phyloP scores from a whole-genome alignment of 2,329 filamentous ascomycete genomes.

The Lasiodiplodia sp. region DNA sequence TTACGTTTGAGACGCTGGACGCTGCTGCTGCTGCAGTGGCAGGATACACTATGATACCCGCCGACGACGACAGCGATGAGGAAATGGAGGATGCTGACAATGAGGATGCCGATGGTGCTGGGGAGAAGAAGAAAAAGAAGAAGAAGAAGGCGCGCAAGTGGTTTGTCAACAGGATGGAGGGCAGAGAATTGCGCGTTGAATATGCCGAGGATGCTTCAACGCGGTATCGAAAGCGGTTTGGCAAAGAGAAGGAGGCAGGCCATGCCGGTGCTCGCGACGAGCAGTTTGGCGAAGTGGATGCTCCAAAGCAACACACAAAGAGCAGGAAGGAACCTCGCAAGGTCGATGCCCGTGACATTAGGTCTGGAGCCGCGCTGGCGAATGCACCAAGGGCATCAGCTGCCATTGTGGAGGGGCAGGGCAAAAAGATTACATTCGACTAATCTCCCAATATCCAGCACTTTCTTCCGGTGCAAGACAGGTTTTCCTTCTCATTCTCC shows the following conservation, averaged over 20 bases:
- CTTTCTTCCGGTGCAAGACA: neutral
- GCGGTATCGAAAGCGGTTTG: conserved; percentile 92
- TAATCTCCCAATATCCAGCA: conserved; percentile 39
- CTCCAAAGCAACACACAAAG: conserved; percentile 37
- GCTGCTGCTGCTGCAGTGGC: conserved; percentile 78
- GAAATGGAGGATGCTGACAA: conserved; percentile 52
- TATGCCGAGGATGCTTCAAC: conserved; percentile 90
- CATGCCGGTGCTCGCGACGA: conserved; percentile 44
- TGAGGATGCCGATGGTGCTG: conserved; percentile 62
- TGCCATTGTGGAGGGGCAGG: conserved; percentile 77
- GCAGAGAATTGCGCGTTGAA: conserved; percentile 84
- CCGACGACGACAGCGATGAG: conserved; percentile 62
- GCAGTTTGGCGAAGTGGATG: conserved; percentile 36
- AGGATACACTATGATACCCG: conserved; percentile 77
- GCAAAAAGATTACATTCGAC: conserved; percentile 85
- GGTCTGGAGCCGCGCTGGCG: conserved; percentile 53
- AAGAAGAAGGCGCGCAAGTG: conserved; percentile 64
- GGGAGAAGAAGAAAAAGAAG: conserved; percentile 50
- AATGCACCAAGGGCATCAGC: conserved; percentile 72
- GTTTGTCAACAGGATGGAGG: conserved; percentile 85
- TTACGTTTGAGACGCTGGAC: conserved; percentile 83
- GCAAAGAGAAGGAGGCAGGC: conserved; percentile 46
- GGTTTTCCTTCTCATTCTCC: too few relatives aligned
- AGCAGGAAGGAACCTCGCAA: conserved; percentile 45
- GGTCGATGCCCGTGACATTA: conserved; percentile 54